Percentiles rank a stretch among this genome's conserved stretches.
Evolutionary conservation across 805 yeast species (phyloP).

Genomic region (Priceomyces haplophilus): DNA sequence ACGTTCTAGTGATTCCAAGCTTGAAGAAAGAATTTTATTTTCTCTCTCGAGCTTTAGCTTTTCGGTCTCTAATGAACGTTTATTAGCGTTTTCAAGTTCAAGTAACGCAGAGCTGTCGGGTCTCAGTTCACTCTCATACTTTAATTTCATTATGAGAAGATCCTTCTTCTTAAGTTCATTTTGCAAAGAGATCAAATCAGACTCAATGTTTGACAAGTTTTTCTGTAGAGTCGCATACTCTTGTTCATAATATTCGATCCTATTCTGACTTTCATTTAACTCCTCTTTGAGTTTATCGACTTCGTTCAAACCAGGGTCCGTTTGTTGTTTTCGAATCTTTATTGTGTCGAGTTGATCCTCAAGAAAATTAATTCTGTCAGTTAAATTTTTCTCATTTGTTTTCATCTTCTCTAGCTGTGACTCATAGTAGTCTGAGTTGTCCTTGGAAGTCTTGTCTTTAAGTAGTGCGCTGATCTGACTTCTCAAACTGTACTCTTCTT

Average conservation of each 20-base stretch:
- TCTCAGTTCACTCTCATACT: constrained; percentile 22
- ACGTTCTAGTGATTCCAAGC: constrained; percentile 33
- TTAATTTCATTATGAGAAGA: constrained; percentile 17
- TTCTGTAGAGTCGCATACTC: constrained; percentile 25
- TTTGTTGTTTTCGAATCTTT: constrained; percentile 20
- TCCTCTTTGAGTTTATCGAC: constrained; percentile 14
- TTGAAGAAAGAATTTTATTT: constrained; percentile 21
- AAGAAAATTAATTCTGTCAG: constrained; percentile 18
- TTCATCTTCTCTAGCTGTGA: constrained; percentile 22
- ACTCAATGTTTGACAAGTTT: constrained; percentile 20
- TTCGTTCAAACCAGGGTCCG: constrained; percentile 12
- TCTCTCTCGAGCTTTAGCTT: constrained; percentile 22
- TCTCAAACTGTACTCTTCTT: constrained; percentile 18
- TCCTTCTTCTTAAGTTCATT: constrained; percentile 16
- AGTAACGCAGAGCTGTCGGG: constrained; percentile 18
- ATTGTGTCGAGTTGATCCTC: constrained; percentile 27
- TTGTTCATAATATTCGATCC: constrained; percentile 25
- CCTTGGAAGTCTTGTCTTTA: constrained; percentile 14
- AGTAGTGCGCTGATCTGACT: constrained; percentile 21
- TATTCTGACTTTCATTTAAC: constrained; percentile 22
- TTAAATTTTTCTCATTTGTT: constrained; percentile 16
- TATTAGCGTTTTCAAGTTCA: constrained; percentile 21
- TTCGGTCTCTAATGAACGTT: constrained; percentile 24
- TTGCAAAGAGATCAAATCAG: constrained; percentile 22
- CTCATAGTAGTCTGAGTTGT: constrained; percentile 15